phyloP scores from a whole-genome alignment of 2,329 filamentous ascomycete genomes.

The Fusarium lateritium region DNA sequence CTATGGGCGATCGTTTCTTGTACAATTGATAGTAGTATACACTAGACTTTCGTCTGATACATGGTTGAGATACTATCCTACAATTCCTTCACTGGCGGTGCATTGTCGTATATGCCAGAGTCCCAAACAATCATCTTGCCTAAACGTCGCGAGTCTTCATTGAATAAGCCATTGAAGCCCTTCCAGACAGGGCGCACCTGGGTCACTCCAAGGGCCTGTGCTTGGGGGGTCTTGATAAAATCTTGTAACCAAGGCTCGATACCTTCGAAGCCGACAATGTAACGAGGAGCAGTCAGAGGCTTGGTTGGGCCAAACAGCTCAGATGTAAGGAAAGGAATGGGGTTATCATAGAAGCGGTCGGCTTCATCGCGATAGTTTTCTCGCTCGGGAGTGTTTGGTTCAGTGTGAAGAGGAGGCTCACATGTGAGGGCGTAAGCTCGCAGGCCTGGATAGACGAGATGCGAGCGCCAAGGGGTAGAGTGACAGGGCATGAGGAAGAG shows the following conservation, averaged over 20 bases:
- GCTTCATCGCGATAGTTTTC: conserved; percentile 87
- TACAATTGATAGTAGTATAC: conserved; percentile 13
- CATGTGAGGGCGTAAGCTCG: conserved; percentile 89
- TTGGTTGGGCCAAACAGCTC: conserved; percentile 62
- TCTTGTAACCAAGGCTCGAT: conserved; percentile 63
- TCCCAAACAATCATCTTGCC: conserved; percentile 75
- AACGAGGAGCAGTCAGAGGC: conserved; percentile 62
- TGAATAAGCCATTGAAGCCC: conserved; percentile 73
- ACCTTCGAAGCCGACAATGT: conserved; percentile 73
- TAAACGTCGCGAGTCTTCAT: conserved; percentile 71
- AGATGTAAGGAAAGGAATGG: conserved; percentile 66
- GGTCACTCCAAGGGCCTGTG: conserved; percentile 58
- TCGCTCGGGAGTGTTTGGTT: conserved; percentile 72
- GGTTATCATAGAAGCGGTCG: conserved; percentile 87
- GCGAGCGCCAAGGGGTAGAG: conserved; percentile 93
- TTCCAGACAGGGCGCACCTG: conserved; percentile 66
- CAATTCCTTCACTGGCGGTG: conserved; percentile 1
- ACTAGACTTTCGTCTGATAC: neutral
- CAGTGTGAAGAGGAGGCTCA: conserved; percentile 83
- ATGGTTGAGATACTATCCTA: neutral
- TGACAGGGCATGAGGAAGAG: conserved; percentile 97
- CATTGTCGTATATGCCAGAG: conserved; percentile 56
- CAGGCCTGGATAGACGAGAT: conserved; percentile 82
- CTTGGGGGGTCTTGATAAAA: conserved; percentile 61
- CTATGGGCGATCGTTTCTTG: conserved; percentile 1